These are phyloP conservation scores for Barbatosphaeria neglecta DNA, from an alignment of 495 filamentous ascomycete species.

Conservation along the genomic window DNA sequence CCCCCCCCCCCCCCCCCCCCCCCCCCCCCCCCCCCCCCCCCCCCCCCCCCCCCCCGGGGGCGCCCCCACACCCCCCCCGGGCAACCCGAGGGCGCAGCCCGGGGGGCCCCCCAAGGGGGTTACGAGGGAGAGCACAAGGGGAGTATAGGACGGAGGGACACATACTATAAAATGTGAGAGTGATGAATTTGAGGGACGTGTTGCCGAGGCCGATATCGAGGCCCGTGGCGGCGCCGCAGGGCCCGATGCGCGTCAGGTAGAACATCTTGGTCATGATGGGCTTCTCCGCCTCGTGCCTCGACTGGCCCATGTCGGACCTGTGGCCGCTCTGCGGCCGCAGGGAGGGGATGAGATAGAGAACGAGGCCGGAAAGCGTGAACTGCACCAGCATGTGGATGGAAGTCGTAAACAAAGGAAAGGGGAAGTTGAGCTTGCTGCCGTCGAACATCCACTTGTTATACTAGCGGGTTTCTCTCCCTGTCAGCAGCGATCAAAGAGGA, in stretches of 20 bases:
- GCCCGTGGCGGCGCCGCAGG: conserved; percentile 86
- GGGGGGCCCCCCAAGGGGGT: too few relatives aligned
- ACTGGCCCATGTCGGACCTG: conserved; percentile 33
- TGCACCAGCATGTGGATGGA: conserved; percentile 94
- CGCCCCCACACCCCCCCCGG: too few relatives aligned
- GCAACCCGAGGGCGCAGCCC: too few relatives aligned
- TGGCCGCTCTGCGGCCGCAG: conserved; percentile 56
- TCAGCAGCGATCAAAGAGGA: conserved; percentile 2
- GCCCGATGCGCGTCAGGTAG: conserved; percentile 84
- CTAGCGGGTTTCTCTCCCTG: too few relatives aligned
- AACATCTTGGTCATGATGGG: conserved; percentile 85
- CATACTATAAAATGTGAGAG: conserved; percentile 90
- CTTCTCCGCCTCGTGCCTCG: conserved; percentile 46
- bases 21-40: too few relatives aligned
- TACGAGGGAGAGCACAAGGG: neutral
- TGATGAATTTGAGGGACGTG: conserved; percentile 89
- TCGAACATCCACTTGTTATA: conserved; percentile 99
- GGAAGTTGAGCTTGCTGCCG: conserved; percentile 71
- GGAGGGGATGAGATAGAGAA: conserved; percentile 74
- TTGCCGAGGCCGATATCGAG: conserved; percentile 96
- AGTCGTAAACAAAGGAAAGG: conserved; percentile 92
- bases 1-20: too few relatives aligned
- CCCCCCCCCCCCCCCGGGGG: too few relatives aligned
- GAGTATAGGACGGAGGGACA: too few relatives aligned
- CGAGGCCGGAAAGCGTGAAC: conserved; percentile 67